Evolutionary conservation across 2,329 filamentous ascomycete genomes (phyloP), one percentile per base, ranked within the genome.

Genomic region (Aspergillus texensis): DNA sequence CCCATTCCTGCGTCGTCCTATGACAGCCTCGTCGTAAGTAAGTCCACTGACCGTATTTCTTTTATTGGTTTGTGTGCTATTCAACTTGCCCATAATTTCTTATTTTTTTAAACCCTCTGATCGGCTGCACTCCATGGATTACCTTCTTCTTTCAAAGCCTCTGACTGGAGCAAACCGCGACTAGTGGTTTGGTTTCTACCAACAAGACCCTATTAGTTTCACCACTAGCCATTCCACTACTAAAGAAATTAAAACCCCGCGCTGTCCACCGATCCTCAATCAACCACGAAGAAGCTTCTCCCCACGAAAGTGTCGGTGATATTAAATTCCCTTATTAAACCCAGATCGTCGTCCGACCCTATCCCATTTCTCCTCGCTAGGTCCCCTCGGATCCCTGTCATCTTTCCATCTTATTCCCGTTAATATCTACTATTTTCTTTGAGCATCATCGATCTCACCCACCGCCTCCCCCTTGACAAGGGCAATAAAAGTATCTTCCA

Each of bases 341-440:
- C 52, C 59, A 58, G 57, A 48, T 60, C 50, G 41, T 46, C 61
- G 43, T 56, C 56, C 57, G 50, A 61, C 63, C 62, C 57, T 67
- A 67, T 65, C 48, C 60, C 57, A 46, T 62, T 61, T 62, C 45
- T 54, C 30, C 52, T 63, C 57, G 59, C 63, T 63, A 55, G 52
- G 52, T 63, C 61, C 59, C 59, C 65, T 62, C 63, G 43, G 56
- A 56, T 62, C 58, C 48, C 61, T 62, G 61, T 60, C 50, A 32
- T n/a, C 46, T 54, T 56, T 54, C 16, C 52, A 34, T 50, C 26
- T 50, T 50, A 46, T 12, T 57, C 52, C 50, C 36, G 24, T 41
- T 50, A 41, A 58, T 58, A 52, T 60, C 53, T 52, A 57, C 30
- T 54, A 32, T 48, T 45, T 57, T 48, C 19, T 39, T 52, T 48